A percentile compares a stretch with the other conserved stretches of the same genome.
Evolutionary conservation across 345 rosid genomes (phyloP).

Genomic region (Gossypium mustelinum): DNA sequence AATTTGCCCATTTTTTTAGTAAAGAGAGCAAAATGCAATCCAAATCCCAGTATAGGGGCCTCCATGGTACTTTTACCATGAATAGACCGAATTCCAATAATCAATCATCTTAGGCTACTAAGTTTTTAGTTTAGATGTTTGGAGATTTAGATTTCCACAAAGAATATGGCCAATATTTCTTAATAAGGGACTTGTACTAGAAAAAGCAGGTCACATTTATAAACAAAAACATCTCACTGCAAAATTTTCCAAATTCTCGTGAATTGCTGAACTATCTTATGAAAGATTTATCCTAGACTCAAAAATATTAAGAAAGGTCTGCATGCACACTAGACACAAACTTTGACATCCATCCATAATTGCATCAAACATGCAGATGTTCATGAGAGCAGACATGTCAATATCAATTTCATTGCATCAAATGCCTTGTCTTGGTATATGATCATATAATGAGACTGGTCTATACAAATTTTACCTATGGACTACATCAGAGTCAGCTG

Average conservation of each 20-base stretch:
- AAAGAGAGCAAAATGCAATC: too few species aligned
- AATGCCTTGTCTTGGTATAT: neutral
- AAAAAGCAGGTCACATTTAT: neutral
- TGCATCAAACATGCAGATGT: neutral
- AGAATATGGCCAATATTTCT: neutral
- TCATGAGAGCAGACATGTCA: neutral
- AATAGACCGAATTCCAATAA: neutral
- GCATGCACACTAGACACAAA: neutral
- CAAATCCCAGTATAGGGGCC: too few species aligned
- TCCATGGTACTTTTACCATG: too few species aligned
- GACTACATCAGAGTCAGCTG: constrained; percentile 64
- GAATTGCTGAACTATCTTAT: neutral
- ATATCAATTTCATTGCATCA: neutral
- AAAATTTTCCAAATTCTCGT: neutral
- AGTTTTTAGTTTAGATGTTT: neutral
- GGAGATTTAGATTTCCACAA: neutral
- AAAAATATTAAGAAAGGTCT: neutral
- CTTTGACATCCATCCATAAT: neutral
- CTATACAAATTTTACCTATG: constrained; percentile 40
- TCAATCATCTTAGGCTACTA: neutral
- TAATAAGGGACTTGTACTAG: neutral
- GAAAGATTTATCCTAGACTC: neutral
- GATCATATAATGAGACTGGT: constrained; percentile 10
- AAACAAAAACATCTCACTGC: neutral
- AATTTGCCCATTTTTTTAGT: too few species aligned